These are phyloP conservation scores for Leccinum solheimii DNA, from an alignment of 1,284 basidiomycete genomes.

Conservation along the genomic window DNA sequence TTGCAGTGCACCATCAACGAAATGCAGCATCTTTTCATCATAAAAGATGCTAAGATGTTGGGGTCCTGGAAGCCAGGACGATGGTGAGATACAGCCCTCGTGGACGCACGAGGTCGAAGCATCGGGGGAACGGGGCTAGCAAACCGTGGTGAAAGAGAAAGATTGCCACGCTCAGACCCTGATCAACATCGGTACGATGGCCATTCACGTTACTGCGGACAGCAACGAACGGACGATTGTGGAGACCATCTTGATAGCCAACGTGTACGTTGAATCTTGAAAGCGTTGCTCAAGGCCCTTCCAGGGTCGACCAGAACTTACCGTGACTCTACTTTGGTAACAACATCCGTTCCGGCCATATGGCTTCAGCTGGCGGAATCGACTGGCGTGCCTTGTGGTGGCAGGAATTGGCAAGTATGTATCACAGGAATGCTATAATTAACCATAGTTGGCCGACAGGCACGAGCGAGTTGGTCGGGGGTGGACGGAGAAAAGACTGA, in stretches of 20 bases:
- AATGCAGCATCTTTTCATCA: slow-evolving; percentile 6
- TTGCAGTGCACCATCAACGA: slow-evolving; percentile 12
- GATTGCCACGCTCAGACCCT: neutral
- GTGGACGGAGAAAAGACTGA: neutral
- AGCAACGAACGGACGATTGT: neutral
- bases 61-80: neutral
- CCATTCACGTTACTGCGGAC: neutral
- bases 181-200: neutral
- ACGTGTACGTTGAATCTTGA: neutral
- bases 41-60: slow-evolving; percentile 16
- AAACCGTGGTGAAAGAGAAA: neutral
- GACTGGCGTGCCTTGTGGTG: slow-evolving; percentile 12
- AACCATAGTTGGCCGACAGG: neutral
- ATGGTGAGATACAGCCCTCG: slow-evolving; percentile 1
- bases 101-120: slow-evolving; percentile 6
- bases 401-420: neutral
- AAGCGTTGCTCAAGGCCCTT: neutral
- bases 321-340: neutral
- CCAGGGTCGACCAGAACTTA: neutral
- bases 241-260: neutral
- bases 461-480: neutral
- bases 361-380: neutral
- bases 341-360: neutral
- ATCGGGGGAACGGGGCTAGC: neutral
- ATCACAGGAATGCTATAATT: neutral